A percentile compares a stretch with the other conserved stretches of the same genome.
These are phyloP conservation scores for Wickerhamomyces subpelliculosus DNA, from an alignment of 805 yeast species.

Conservation along the genomic window DNA sequence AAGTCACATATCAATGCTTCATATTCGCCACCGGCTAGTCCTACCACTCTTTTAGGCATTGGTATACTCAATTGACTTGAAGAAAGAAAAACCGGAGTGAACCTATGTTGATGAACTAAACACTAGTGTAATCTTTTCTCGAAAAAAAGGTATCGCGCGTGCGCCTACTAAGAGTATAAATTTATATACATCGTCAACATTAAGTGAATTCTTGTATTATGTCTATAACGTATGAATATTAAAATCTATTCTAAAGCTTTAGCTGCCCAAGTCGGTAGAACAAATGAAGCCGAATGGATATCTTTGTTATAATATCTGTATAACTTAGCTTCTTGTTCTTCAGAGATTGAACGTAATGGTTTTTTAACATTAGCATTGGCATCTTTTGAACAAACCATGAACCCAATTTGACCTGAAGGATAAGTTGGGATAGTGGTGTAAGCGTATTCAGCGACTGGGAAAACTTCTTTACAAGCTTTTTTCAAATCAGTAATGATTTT, in stretches of 20 bases:
- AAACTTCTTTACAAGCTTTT: conserved; percentile 72
- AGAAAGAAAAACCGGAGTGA: too few relatives aligned
- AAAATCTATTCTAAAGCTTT: conserved; percentile 30
- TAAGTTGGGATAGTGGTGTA: conserved; percentile 93
- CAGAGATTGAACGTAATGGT: conserved; percentile 62
- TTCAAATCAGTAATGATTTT: conserved; percentile 76
- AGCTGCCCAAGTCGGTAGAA: conserved; percentile 88
- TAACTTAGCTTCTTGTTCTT: conserved; percentile 54
- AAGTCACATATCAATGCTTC: conserved; percentile 26
- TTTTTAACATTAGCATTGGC: conserved; percentile 50
- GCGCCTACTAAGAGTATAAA: too few relatives aligned
- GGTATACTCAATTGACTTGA: too few relatives aligned
- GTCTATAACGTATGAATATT: too few relatives aligned
- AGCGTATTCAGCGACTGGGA: conserved; percentile 89
- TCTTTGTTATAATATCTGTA: conserved; percentile 77
- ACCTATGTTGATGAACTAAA: too few relatives aligned
- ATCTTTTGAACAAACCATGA: conserved; percentile 91
- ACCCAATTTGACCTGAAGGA: conserved; percentile 97
- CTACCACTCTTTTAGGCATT: conserved; percentile 3
- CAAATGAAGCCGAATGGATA: conserved; percentile 84
- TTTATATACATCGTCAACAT: too few relatives aligned
- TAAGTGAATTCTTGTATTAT: too few relatives aligned
- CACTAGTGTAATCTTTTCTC: too few relatives aligned
- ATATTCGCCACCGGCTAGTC: conserved; percentile 3
- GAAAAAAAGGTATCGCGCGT: too few relatives aligned